phyloP scores from a whole-genome alignment of 352 stramenopile genomes.

The Globisporangium apiculatum region DNA sequence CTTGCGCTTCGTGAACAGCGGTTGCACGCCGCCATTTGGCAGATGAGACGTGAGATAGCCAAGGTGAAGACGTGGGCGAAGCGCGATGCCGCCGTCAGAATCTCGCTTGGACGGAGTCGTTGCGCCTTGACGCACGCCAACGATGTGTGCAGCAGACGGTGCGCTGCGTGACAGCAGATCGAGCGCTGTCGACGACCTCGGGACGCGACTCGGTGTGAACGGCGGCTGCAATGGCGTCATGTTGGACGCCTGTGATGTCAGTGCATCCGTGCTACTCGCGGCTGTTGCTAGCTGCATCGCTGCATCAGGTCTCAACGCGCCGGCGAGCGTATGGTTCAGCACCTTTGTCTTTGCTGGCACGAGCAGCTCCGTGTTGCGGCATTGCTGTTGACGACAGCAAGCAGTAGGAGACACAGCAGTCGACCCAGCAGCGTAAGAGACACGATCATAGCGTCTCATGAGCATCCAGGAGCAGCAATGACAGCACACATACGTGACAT shows the following conservation, averaged over 20 bases:
- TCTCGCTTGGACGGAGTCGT: conserved; percentile 25
- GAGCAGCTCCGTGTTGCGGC: conserved; percentile 62
- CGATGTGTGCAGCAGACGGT: conserved; percentile 17
- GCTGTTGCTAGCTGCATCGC: no score
- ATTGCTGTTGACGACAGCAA: conserved; percentile 22
- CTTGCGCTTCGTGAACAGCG: conserved; percentile 32
- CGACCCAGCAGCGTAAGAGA: neutral
- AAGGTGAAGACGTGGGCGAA: no score
- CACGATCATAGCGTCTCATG: no score
- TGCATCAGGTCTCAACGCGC: neutral
- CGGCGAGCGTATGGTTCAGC: conserved; percentile 25
- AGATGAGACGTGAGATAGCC: no score
- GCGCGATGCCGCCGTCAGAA: neutral
- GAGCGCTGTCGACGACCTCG: conserved; percentile 18
- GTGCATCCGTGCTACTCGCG: no score
- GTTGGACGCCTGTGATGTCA: no score
- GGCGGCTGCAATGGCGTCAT: neutral
- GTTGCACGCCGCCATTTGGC: neutral
- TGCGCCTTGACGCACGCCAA: neutral
- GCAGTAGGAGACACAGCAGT: conserved; percentile 1
- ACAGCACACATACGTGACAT: conserved; percentile 39
- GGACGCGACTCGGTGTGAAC: conserved; percentile 5
- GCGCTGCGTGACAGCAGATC: conserved; percentile 57
- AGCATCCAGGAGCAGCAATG: neutral
- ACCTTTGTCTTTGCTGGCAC: conserved; percentile 68